phyloP scores from a whole-genome alignment of 257 asterid genomes.

The Ajuga chamaepitys region DNA sequence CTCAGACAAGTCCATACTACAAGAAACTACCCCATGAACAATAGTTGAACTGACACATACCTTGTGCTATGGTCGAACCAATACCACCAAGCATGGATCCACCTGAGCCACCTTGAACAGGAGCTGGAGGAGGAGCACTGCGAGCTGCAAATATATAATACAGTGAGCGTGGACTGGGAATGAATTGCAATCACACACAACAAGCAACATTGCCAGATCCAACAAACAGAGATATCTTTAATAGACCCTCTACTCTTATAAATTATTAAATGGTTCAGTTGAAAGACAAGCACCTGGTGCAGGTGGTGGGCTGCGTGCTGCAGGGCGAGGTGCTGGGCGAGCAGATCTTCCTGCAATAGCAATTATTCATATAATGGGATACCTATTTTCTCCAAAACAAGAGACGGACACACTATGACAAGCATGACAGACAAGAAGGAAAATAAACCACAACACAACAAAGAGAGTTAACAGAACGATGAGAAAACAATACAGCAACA shows the following conservation, averaged over 20 bases:
- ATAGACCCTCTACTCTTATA: background rate
- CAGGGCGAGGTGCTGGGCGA: slow-evolving; percentile 62
- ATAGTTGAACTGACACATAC: slow-evolving; percentile 21
- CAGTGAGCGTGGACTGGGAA: background rate
- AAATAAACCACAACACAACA: background rate
- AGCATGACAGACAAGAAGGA: background rate
- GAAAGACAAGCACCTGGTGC: slow-evolving; percentile 27
- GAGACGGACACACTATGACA: background rate
- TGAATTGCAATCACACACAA: background rate
- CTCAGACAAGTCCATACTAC: background rate
- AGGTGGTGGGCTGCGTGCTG: slow-evolving; percentile 47
- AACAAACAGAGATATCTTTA: background rate
- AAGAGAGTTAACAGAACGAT: too few species aligned
- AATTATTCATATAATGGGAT: background rate
- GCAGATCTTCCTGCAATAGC: slow-evolving; percentile 58
- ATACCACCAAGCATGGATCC: slow-evolving; percentile 51
- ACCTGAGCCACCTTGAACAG: slow-evolving; percentile 45
- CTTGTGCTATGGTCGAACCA: slow-evolving; percentile 71
- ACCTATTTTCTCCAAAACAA: background rate
- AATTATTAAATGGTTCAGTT: background rate
- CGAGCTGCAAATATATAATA: slow-evolving; percentile 28
- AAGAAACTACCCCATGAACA: background rate
- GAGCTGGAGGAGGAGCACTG: slow-evolving; percentile 75
- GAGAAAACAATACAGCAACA: background rate
- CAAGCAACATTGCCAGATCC: background rate